Evolutionary conservation across 1,284 basidiomycete species (phyloP).

Genomic region (Pseudozyma hubeiensis): DNA sequence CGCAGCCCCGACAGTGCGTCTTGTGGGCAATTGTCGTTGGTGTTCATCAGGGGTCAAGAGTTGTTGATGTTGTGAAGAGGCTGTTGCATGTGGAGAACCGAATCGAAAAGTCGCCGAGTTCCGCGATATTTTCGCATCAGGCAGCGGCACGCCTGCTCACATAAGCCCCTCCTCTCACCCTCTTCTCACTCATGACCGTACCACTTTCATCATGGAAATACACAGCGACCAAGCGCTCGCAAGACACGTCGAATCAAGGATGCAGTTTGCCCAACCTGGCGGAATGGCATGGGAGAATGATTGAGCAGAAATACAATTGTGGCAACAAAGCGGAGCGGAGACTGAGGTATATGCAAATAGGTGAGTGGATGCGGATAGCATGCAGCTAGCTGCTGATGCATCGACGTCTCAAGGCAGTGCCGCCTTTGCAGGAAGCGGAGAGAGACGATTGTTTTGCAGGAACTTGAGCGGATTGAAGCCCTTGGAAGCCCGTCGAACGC

Average conservation of each 20-base stretch:
- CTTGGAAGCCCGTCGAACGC: constrained; percentile 13
- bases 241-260: constrained; percentile 1
- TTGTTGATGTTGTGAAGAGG: no score
- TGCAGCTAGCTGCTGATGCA: neutral
- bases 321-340: neutral
- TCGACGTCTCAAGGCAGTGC: constrained; percentile 1
- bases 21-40: no score
- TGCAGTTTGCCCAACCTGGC: neutral
- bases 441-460: constrained; percentile 44
- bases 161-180: constrained; percentile 11
- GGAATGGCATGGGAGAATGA: constrained; percentile 1
- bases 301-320: constrained; percentile 30
- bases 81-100: constrained; percentile 16
- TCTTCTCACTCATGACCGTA: neutral
- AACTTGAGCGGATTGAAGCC: constrained; percentile 37
- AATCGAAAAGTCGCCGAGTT: constrained; percentile 11
- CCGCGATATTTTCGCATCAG: neutral
- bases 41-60: no score
- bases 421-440: constrained; percentile 36
- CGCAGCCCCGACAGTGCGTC: no score
- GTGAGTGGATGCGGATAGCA: neutral
- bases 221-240: neutral
- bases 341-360: constrained; percentile 1
- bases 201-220: no score
- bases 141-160: constrained; percentile 8